These are phyloP conservation scores for Zoysia pacifica DNA, from an alignment of 176 grass and related monocot genomes.

Conservation along the genomic window DNA sequence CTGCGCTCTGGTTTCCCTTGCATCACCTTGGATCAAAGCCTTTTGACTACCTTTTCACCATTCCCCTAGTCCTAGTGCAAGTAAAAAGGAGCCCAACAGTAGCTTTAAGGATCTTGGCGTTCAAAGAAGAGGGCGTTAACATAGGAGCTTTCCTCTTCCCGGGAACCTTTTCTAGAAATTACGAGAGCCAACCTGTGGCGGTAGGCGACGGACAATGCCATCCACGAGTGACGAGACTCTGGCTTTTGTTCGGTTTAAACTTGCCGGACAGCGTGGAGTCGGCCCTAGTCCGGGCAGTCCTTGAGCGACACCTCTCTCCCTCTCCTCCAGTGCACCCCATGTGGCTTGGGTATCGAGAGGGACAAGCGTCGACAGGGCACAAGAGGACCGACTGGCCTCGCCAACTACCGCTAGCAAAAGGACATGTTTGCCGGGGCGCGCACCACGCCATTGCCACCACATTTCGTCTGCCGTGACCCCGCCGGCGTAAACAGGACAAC, in stretches of 20 bases:
- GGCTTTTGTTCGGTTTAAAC: not conserved
- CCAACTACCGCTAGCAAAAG: slow-evolving; percentile 22
- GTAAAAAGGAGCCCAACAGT: not conserved
- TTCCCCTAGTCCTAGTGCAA: not conserved
- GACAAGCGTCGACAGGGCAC: slow-evolving; percentile 15
- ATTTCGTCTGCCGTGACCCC: not conserved
- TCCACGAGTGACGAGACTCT: not conserved
- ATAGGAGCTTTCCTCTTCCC: not conserved
- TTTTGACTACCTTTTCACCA: slow-evolving; percentile 37
- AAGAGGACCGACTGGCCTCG: slow-evolving; percentile 16
- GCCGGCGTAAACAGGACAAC: not conserved
- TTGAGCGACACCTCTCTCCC: not conserved
- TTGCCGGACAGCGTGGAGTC: slow-evolving; percentile 18
- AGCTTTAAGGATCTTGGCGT: slow-evolving; percentile 4
- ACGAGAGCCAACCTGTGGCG: not conserved
- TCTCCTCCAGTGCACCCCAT: slow-evolving; percentile 22
- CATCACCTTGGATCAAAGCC: not conserved
- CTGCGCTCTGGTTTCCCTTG: not conserved
- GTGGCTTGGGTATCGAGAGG: slow-evolving; percentile 37
- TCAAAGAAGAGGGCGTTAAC: not conserved
- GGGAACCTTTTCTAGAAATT: not conserved
- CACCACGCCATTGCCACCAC: slow-evolving; percentile 11
- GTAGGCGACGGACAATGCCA: not conserved
- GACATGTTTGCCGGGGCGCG: not conserved
- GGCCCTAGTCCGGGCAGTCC: not conserved